Evolutionary conservation across 2,329 filamentous ascomycete genomes (phyloP), one percentile per base, ranked within the genome.

Genomic region (Calonectria pseudoreteaudii): DNA sequence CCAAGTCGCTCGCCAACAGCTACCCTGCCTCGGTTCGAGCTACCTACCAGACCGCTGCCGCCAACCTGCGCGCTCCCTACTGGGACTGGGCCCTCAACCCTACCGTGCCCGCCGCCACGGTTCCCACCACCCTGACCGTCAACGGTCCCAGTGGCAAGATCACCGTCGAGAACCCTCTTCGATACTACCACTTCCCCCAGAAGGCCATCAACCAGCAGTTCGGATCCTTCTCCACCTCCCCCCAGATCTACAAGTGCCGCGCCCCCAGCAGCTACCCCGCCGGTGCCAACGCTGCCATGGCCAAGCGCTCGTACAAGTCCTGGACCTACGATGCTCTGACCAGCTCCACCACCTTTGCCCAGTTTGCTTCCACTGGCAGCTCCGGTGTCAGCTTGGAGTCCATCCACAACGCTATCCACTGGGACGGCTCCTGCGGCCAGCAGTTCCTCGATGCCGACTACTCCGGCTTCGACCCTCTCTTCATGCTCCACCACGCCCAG

Each of bases 401-500:
- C 72, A 83, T 87, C n/a, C 87, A 88, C 76, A 86, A 87, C 71
- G 75, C 75, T 52, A 80, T 88, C 49, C 86, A 88, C 77, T 85
- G 83, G 81, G 84, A 86, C 73, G 83, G 79, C 23, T 81, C 78
- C 26, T 83, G 87, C 66, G 85, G 83, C 18, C 82, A 82, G 11
- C 82, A 87, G 72, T 88, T 88, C 77, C 74, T 86, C 5, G 76
- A 81, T 36, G 77, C 86, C 16, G 81, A 82, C 30, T 85, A 85
- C 71, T 82, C 86, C 2, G 86, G 81, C 11, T 88, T 87, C 73
- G 87, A 88, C 56, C 84, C 86, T 13, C 76, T 88, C 23, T 89
- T 88, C 75, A 86, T 86, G 86, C 79, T 89, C 30, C 87, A 89
- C 73, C 88, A 89, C 83, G 82, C 87, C 79, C 91, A 94, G 78